Evolutionary conservation across 108 stramenopile genomes (phyloP).

Genomic region (Nitzschia sp.): DNA sequence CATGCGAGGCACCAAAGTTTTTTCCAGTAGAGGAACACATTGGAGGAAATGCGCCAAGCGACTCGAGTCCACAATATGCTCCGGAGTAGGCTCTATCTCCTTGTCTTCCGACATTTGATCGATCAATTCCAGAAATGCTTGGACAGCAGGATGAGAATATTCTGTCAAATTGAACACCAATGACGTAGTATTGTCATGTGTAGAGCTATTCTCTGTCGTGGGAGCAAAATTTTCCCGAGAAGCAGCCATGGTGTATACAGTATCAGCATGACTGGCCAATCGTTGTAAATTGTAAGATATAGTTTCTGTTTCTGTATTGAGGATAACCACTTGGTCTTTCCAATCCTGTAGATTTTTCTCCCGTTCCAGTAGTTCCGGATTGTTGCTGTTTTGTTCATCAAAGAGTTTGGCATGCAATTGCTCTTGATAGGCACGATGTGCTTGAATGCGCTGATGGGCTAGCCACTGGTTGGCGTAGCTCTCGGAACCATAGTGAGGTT

Average conservation of each 20-base stretch:
- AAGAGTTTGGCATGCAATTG: constrained; percentile 26
- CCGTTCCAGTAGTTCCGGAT: constrained; percentile 5
- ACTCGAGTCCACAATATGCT: constrained; percentile 59
- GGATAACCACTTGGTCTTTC: constrained; percentile 13
- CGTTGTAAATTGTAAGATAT: constrained; percentile 3
- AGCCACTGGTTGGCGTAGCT: background rate
- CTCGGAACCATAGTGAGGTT: constrained; percentile 11
- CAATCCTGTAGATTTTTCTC: constrained; percentile 8
- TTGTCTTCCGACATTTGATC: background rate
- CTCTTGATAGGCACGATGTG: constrained; percentile 21
- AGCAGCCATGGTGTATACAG: constrained; percentile 31
- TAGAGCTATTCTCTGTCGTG: background rate
- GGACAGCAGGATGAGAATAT: constrained; percentile 18
- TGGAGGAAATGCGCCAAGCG: constrained; percentile 74
- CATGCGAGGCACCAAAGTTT: constrained; percentile 42
- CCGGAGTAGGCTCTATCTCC: background rate
- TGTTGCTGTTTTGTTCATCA: background rate
- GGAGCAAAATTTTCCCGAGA: background rate
- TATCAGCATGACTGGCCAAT: constrained; percentile 27
- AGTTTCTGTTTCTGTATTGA: background rate
- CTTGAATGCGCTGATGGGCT: constrained; percentile 10
- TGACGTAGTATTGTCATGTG: constrained; percentile 5
- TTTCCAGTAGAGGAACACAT: constrained; percentile 38
- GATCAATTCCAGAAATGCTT: constrained; percentile 5
- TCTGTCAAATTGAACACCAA: constrained; percentile 19